phyloP scores from a whole-genome alignment of 148 eudicot species.

The Heliamphora exappendiculata region DNA sequence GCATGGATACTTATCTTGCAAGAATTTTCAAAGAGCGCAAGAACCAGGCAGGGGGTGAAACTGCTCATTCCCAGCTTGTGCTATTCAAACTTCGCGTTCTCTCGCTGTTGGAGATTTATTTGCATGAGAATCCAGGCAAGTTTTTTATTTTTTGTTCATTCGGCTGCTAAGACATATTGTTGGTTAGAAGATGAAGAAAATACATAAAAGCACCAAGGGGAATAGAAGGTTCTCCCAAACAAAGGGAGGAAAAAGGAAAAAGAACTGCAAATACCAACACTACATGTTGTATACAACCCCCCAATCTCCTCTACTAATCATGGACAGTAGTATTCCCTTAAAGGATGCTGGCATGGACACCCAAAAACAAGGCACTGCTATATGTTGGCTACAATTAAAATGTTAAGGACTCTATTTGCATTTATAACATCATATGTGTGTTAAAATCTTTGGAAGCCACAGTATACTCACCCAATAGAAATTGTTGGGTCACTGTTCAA shows the following conservation, averaged over 20 bases:
- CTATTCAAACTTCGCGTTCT: constrained; percentile 96
- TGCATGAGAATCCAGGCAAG: constrained; percentile 87
- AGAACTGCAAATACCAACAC: too few relatives aligned
- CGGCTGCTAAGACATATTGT: not conserved
- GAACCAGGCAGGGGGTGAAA: constrained; percentile 80
- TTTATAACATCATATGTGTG: not conserved
- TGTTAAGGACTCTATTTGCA: not conserved
- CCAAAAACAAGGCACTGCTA: not conserved
- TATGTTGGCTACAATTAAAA: not conserved
- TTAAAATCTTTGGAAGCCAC: not conserved
- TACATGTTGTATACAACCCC: too few relatives aligned
- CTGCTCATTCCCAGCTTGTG: constrained; percentile 81
- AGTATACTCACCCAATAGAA: not conserved
- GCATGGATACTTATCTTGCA: constrained; percentile 72
- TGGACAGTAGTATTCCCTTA: too few relatives aligned
- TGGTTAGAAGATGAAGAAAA: too few relatives aligned
- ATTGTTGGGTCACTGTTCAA: not conserved
- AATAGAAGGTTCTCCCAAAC: too few relatives aligned
- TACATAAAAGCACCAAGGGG: too few relatives aligned
- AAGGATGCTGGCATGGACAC: too few relatives aligned
- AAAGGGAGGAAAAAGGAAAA: too few relatives aligned
- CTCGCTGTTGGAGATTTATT: constrained; percentile 78
- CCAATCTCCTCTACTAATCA: too few relatives aligned
- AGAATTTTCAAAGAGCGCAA: constrained; percentile 64
- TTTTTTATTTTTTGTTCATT: constrained; percentile 1